Conservation (phyloP, 352 stramenopile genomes). For the Thraustotheca clavata region DNA sequence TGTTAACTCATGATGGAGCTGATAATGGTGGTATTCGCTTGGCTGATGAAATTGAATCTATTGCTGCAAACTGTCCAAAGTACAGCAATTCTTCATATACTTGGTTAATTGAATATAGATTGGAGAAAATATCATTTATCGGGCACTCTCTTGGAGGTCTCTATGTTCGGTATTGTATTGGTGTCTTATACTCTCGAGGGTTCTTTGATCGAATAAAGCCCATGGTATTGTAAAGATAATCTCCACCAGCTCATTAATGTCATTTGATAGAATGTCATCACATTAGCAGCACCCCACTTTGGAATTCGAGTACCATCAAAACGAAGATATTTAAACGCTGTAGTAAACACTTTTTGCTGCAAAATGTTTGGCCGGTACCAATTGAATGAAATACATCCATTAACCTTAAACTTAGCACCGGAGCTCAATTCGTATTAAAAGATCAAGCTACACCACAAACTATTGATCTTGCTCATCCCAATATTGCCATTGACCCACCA, state of each 20-base stretch:
- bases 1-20: slow-evolving; percentile 64
- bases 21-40: slow-evolving; percentile 54
- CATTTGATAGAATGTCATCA: slow-evolving; percentile 78
- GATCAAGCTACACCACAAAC: slow-evolving; percentile 46
- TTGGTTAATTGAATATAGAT: not conserved
- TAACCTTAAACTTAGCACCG: too few species aligned
- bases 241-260: too few species aligned
- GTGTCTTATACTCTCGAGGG: slow-evolving; percentile 45
- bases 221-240: too few species aligned
- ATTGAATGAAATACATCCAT: too few species aligned
- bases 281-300: slow-evolving; percentile 64
- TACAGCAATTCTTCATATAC: not conserved
- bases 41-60: slow-evolving; percentile 49
- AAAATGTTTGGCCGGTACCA: slow-evolving; percentile 60
- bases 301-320: slow-evolving; percentile 54
- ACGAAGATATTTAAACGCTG: slow-evolving; percentile 46
- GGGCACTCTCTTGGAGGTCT: slow-evolving; percentile 72
- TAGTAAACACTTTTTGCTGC: slow-evolving; percentile 55
- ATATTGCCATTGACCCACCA: not conserved
- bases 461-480: slow-evolving; percentile 22
- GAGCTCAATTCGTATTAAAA: slow-evolving; percentile 48
- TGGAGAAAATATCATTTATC: slow-evolving; percentile 62
- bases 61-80: slow-evolving; percentile 49
- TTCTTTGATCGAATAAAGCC: slow-evolving; percentile 66
- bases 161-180: slow-evolving; percentile 72